Evolutionary conservation across 2,329 filamentous ascomycete species (phyloP), one percentile per base, ranked within the genome.

Genomic region (Apiospora pterosperma): DNA sequence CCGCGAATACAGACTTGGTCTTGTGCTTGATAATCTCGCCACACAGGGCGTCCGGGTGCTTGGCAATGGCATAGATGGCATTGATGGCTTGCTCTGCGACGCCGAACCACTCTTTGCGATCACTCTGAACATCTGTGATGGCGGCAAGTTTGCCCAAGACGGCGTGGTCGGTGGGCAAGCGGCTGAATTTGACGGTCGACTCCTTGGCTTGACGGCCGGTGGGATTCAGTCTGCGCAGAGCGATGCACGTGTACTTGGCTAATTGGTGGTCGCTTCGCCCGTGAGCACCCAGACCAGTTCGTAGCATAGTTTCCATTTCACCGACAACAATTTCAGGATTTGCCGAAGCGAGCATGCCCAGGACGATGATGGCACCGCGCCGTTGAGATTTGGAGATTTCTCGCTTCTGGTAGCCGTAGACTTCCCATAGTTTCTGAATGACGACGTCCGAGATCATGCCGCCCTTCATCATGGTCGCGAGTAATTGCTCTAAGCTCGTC

Each of bases 391-490:
- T 91, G 0, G 96, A 98, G 55, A 97, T 97, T 65, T 97, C 94
- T 67, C 92, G 90, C 80, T 90, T 96, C 74, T 97, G 94, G 55
- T 97, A 90, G 42, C 95, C 93, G 74, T 99, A 99, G 3, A 99
- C 94, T 74, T 97, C 93, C 96, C 96, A 99, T 6, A 99, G 82
- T 80, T 98, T 99, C 62, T 91, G 86, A 60, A 98, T 86, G 61
- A 99, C 95, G 1, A 91, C 82, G 23, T 96, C 93, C 1, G 92
- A 90, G 67, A 99, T 90, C 76, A 94, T 86, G 16, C 93, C 92
- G 41, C 90, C 90, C 78, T 94, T 96, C 92, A 97, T 97, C 96
- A 99, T 99, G 0, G 93, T 98, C 67, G 92, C 93, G 7, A 99
- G 84, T 4, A 99, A 84, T 77, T 99, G 96, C 78, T 99, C 96